Conservation (phyloP, 176 grass and related monocot species). For the Thinopyrum elongatum region DNA sequence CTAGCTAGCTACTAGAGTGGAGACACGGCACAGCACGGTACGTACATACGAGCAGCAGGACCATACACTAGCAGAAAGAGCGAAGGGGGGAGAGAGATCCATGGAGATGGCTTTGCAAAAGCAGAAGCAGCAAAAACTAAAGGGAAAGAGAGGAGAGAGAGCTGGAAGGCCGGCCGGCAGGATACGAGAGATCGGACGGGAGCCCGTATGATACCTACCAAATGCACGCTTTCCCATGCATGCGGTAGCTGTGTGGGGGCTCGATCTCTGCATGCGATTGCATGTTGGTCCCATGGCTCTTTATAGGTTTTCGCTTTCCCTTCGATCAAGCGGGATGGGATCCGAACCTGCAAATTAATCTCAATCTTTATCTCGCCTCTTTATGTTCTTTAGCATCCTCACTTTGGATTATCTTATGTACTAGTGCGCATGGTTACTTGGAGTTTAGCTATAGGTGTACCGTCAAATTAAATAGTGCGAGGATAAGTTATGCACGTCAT, state of each 20-base stretch:
- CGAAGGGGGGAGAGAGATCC: not conserved
- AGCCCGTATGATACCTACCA: conserved; percentile 35
- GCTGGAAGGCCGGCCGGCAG: not conserved
- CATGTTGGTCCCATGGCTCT: not conserved
- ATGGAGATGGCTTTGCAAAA: conserved; percentile 23
- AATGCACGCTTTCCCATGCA: conserved; percentile 43
- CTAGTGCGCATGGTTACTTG: not conserved
- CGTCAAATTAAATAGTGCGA: not conserved
- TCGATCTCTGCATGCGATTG: not conserved
- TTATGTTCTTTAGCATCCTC: conserved; percentile 26
- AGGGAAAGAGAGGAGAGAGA: not conserved
- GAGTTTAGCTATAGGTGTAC: not conserved
- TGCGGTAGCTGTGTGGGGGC: conserved; percentile 16
- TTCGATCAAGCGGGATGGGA: conserved; percentile 31
- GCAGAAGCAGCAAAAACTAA: not conserved
- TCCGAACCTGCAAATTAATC: conserved; percentile 33
- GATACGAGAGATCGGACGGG: conserved; percentile 11
- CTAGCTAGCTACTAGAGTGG: not conserved
- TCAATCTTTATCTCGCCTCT: not conserved
- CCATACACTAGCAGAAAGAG: conserved; percentile 16
- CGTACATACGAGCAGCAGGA: not conserved
- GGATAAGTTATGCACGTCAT: too few species aligned
- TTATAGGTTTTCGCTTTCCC: conserved; percentile 7
- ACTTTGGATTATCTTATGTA: conserved; percentile 29
- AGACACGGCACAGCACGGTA: not conserved